Percentiles rank a stretch among this genome's conserved stretches.
These are phyloP conservation scores for Euphorbia lathyris DNA, from an alignment of 345 rosid genomes.

Conservation along the genomic window DNA sequence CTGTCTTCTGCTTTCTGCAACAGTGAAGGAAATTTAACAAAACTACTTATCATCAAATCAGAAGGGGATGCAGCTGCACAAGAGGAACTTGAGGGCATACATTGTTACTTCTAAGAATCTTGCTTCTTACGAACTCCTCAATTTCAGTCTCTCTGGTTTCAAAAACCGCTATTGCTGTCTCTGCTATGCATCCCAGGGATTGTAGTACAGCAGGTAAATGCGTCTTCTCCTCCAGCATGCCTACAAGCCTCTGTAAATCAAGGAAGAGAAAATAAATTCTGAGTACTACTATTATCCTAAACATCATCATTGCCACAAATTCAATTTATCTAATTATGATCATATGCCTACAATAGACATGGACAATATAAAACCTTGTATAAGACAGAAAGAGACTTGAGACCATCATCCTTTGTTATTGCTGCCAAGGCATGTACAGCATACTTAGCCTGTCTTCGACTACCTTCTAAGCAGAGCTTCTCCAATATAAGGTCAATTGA, in stretches of 20 bases:
- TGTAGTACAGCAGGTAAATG: slow-evolving; percentile 91
- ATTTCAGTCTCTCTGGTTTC: slow-evolving; percentile 94
- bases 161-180: slow-evolving; percentile 93
- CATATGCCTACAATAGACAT: background rate
- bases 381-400: slow-evolving; percentile 89
- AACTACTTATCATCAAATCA: slow-evolving; percentile 15
- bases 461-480: slow-evolving; percentile 91
- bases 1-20: slow-evolving; percentile 64
- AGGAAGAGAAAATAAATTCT: slow-evolving; percentile 21
- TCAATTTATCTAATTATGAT: background rate
- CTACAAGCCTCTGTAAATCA: slow-evolving; percentile 81
- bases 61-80: slow-evolving; percentile 17
- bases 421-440: slow-evolving; percentile 98
- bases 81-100: slow-evolving; percentile 44
- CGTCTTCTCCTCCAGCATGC: slow-evolving; percentile 84
- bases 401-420: slow-evolving; percentile 95
- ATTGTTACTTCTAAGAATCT: slow-evolving; percentile 55
- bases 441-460: slow-evolving; percentile 88
- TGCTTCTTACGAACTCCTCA: slow-evolving; percentile 67
- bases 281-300: background rate
- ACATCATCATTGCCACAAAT: background rate
- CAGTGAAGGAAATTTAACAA: slow-evolving; percentile 20
- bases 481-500: slow-evolving; percentile 90
- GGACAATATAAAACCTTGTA: slow-evolving; percentile 58
- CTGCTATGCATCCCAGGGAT: slow-evolving; percentile 94